Base-by-base conservation (phyloP, 2,329 filamentous ascomycete species). In the Dothidotthia symphoricarpi region DNA sequence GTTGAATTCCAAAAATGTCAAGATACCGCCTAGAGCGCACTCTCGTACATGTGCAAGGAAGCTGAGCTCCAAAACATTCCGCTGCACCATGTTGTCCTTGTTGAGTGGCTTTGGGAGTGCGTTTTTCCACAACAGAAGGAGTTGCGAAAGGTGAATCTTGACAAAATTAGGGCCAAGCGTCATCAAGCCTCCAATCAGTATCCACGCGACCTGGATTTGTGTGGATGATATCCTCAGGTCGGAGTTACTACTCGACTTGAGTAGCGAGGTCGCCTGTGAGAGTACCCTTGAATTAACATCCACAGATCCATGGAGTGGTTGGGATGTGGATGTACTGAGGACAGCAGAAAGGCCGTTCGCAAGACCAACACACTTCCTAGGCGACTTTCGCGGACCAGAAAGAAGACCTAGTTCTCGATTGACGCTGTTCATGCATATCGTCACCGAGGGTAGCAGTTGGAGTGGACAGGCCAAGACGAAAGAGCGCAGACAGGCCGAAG, bases 181-280 rank as follows among this genome's bases (percentile, higher is more conserved):
- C 91, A 97, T 97, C 37, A 98, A 72, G 0, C 94, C 93, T 25
- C 94, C 93, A 31, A 98, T 95, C 40, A 98, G 73, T 31, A 95
- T 94, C 91, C 93, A 98, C 4, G 93, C 93, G 2, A 98, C 90
- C 63, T 98, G 93, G 16, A 98, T 89, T 61, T 98, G 93, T 1
- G 89, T 95, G 56, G 88, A 88, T 6, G 93, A 95, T 24, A 93
- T 82, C 17, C 91, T 83, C 36, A 98, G 74, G 62, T 98, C 91
- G 1, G 88, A 93, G 60, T 88, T 88, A 30, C 89, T 84, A 63
- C 89, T 96, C 0, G 86, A 90, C 67, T 98, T 98, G 26, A 98
- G 77, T 17, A 98, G 74, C 26, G 88, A 86, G 0, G 90, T 97
- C 1, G 93, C 90, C 72, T 96, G 89, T 6, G 87, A 86, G 41